phyloP scores from a whole-genome alignment of 495 filamentous ascomycete genomes.

The Podospora australis region DNA sequence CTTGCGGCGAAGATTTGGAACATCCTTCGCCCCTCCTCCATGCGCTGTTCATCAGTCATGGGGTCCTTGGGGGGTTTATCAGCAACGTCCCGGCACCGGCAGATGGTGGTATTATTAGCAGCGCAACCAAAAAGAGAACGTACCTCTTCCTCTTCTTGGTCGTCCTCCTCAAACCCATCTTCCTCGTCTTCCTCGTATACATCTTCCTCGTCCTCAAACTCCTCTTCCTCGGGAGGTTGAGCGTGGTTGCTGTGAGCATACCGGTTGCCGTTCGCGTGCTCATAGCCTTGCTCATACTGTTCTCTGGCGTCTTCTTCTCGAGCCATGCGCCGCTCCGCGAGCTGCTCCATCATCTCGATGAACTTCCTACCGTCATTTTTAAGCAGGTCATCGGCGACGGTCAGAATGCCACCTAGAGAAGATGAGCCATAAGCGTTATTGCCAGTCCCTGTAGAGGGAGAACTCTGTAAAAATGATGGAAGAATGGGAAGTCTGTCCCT shows the following conservation, averaged over 20 bases:
- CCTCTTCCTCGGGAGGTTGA: slow-evolving; percentile 64
- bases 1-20: slow-evolving; percentile 99
- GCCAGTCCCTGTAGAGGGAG: slow-evolving; percentile 27
- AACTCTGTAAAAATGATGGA: slow-evolving; percentile 31
- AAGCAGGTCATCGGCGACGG: slow-evolving; percentile 94
- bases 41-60: slow-evolving; percentile 96
- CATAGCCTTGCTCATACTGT: slow-evolving; percentile 57
- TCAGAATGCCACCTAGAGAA: slow-evolving; percentile 86
- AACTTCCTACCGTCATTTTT: slow-evolving; percentile 99
- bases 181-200: slow-evolving; percentile 65
- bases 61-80: slow-evolving; percentile 59
- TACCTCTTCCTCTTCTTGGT: slow-evolving; percentile 77
- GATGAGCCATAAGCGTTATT: slow-evolving; percentile 38
- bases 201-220: slow-evolving; percentile 59
- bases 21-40: slow-evolving; percentile 98
- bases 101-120: not conserved
- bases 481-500: slow-evolving; percentile 38
- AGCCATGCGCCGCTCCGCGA: slow-evolving; percentile 94
- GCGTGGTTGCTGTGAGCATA: slow-evolving; percentile 38
- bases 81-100: slow-evolving; percentile 16
- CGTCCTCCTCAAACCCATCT: slow-evolving; percentile 84
- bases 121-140: not conserved
- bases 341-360: slow-evolving; percentile 99
- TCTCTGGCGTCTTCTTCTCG: slow-evolving; percentile 87
- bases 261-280: slow-evolving; percentile 40